Base-by-base conservation (phyloP, 192 early-diverging fungal species). In the Linnemannia elongata region DNA sequence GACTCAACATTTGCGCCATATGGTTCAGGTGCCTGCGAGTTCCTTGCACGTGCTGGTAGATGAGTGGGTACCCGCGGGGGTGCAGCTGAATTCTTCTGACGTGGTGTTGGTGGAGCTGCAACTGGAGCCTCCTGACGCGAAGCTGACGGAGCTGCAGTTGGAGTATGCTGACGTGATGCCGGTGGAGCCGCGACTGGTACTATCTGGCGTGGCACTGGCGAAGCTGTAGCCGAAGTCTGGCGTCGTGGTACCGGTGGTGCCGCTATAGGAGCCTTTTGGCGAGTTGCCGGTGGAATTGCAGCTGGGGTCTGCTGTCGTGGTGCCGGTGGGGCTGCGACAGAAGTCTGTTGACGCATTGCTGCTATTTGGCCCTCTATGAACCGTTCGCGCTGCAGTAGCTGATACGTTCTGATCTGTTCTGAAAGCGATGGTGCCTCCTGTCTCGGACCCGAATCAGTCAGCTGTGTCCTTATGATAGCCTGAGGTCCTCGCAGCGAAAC, bases 351-450 rank as follows among this genome's bases (percentile, higher is more conserved):
- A 0, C 52, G 18, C 33, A 1, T 18, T 54, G 20, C 54, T 33
- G 7, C 54, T 78, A 5, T 35, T 5, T 52, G 30, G 18, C 54
- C 13, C 41, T 20, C 41, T 13, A 69, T 22, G 47, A 38, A 80
- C 24, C 35, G 41, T 22, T 69, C 60, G 17, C 60, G 13, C 20
- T 80, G 79, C 6, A 39, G 33, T 10, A 9, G 35, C n/a, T 69
- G 79, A 54, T 80, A 80, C 12, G 10, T 0, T 33, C 18, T 66
- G 42, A 74, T 57, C 44, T 80, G 79, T 12, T 80, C 42, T 39
- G 18, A 72, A 69, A 54, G 33, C 20, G 45, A 24, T 10, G 22
- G 55, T 17, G 22, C 22, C 44, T 44, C 33, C 35, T 12, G 49
- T 52, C n/a, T 0, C 2, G 15, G 33, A 49, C 36, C 9, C 8